Conservation (phyloP, 768 basidiomycete genomes). For the Royoungia palumana region DNA sequence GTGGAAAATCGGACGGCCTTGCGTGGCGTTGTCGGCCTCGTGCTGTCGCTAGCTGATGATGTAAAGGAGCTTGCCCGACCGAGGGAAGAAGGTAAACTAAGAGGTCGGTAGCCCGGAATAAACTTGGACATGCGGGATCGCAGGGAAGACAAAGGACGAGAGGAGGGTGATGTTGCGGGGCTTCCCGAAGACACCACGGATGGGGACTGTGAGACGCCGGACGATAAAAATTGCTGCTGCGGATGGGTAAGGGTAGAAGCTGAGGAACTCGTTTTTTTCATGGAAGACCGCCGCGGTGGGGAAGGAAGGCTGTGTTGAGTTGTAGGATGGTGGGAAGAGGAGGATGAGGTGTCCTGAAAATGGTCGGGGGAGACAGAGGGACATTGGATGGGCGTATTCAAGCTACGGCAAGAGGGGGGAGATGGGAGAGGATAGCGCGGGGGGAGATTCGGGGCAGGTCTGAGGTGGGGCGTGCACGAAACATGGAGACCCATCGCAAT, state of each 20-base stretch:
- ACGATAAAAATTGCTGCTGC: constrained; percentile 14
- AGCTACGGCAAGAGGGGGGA: constrained; percentile 12
- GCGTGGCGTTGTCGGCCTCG: constrained; percentile 44
- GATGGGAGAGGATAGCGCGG: constrained; percentile 20
- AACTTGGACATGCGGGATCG: constrained; percentile 54
- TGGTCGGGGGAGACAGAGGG: constrained; percentile 18
- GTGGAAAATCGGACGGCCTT: constrained; percentile 65
- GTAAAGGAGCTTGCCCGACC: constrained; percentile 29
- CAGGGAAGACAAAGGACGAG: constrained; percentile 36
- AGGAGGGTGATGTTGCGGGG: constrained; percentile 21
- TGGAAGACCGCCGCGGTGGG: constrained; percentile 60
- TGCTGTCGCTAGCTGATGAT: constrained; percentile 33
- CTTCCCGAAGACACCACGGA: constrained; percentile 38
- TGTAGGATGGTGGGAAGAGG: constrained; percentile 20
- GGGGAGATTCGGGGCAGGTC: constrained; percentile 31
- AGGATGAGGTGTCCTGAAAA: constrained; percentile 18
- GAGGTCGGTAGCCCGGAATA: constrained; percentile 41
- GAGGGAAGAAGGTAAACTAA: constrained; percentile 35
- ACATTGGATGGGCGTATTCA: constrained; percentile 30
- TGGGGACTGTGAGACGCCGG: constrained; percentile 23
- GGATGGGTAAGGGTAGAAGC: constrained; percentile 20
- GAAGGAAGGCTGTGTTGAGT: constrained; percentile 41
- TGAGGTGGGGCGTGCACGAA: constrained; percentile 71
- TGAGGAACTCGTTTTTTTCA: constrained; percentile 49
- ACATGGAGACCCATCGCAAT: constrained; percentile 80